Conservation (phyloP, 73 alveolate species). For the Stentor coeruleus region DNA sequence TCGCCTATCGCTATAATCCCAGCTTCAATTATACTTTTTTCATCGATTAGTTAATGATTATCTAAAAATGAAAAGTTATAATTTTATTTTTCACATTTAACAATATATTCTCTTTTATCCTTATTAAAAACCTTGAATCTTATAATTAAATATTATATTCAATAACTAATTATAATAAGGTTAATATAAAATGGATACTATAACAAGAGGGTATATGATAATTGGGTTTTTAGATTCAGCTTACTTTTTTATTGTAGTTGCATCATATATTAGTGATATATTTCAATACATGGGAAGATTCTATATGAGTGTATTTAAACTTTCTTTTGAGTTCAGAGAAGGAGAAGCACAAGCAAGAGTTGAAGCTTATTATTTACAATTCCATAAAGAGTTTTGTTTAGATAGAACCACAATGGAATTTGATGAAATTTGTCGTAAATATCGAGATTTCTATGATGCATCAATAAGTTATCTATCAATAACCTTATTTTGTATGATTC, state of each 20-base stretch:
- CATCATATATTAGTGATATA: background rate
- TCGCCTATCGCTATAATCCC: background rate
- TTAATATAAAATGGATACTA: too few species aligned
- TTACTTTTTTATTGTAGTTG: background rate
- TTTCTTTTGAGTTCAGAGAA: background rate
- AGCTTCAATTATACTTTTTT: background rate
- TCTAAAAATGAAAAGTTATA: too few species aligned
- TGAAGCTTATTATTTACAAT: background rate
- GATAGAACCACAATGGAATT: background rate
- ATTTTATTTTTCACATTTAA: too few species aligned
- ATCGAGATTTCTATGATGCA: background rate
- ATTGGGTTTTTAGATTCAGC: background rate
- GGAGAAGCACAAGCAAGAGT: background rate
- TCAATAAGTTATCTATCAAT: background rate
- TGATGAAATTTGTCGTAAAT: background rate
- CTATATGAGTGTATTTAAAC: too few species aligned
- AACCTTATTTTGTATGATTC: background rate
- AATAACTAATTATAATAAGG: too few species aligned
- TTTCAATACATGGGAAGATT: background rate
- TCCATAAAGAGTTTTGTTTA: background rate
- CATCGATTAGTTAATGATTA: too few species aligned
- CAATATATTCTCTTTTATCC: too few species aligned
- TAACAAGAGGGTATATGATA: too few species aligned
- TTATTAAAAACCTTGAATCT: too few species aligned
- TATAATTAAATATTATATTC: too few species aligned